phyloP scores from a whole-genome alignment of 768 basidiomycete species.

The Podaxis mareebaensis region DNA sequence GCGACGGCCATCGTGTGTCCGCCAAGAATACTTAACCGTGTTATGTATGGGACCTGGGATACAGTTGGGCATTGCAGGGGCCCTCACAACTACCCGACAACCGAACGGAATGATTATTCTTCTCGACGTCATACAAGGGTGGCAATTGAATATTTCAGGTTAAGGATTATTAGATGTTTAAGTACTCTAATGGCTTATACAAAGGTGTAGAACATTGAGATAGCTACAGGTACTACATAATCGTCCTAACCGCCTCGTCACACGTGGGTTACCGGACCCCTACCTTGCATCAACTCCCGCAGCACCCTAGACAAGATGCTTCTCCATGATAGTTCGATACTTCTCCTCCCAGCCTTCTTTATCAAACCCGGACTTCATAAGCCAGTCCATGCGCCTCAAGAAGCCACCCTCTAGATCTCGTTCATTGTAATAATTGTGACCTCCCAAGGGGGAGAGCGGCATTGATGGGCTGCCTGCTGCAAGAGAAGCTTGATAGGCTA shows the following conservation, averaged over 20 bases:
- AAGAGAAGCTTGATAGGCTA: background rate
- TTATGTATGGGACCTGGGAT: too few species aligned
- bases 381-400: constrained; percentile 41
- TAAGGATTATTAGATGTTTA: too few species aligned
- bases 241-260: background rate
- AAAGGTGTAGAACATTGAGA: too few species aligned
- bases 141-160: too few species aligned
- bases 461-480: constrained; percentile 17
- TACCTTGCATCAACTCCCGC: background rate
- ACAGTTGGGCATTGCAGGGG: too few species aligned
- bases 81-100: background rate
- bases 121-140: background rate
- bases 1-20: background rate
- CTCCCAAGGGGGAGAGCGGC: constrained; percentile 47
- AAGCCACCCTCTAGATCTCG: constrained; percentile 50
- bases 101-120: background rate
- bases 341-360: constrained; percentile 45
- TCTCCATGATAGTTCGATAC: constrained; percentile 30
- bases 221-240: background rate
- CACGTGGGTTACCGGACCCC: background rate
- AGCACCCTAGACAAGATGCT: constrained; percentile 1
- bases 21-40: background rate
- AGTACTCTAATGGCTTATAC: too few species aligned
- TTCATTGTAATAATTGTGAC: constrained; percentile 64
- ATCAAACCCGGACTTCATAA: constrained; percentile 35